Percentiles rank a stretch among this genome's conserved stretches.
phyloP scores from a whole-genome alignment of 352 stramenopile genomes.

The Globisporangium canariense region DNA sequence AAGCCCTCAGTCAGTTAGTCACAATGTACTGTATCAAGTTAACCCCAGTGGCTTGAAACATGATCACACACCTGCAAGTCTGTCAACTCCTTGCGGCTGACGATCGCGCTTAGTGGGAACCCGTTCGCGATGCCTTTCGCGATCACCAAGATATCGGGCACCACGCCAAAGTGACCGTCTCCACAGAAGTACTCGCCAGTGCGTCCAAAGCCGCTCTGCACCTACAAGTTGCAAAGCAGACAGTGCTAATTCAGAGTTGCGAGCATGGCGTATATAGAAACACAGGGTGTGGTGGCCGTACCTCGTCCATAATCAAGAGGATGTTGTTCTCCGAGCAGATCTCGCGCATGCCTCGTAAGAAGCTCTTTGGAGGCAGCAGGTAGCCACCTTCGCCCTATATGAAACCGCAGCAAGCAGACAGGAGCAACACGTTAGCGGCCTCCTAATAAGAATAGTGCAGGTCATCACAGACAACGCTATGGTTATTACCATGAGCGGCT shows the following conservation, averaged over 20 bases:
- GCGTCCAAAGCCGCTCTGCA: conserved; percentile 87
- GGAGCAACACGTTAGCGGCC: too few relatives aligned
- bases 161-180: conserved; percentile 76
- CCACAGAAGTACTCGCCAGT: conserved; percentile 88
- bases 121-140: conserved; percentile 93
- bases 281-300: background rate
- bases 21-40: background rate
- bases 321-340: conserved; percentile 92
- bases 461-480: conserved; percentile 24
- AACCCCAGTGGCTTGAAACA: background rate
- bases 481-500: conserved; percentile 72
- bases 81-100: conserved; percentile 84
- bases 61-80: conserved; percentile 39
- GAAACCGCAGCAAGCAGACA: background rate
- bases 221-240: conserved; percentile 9
- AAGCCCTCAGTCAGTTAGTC: background rate
- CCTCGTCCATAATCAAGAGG: conserved; percentile 90
- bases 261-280: background rate
- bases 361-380: conserved; percentile 85
- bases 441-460: background rate
- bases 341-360: conserved; percentile 87
- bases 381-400: conserved; percentile 88
- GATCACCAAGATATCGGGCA: conserved; percentile 91
- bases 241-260: background rate
- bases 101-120: conserved; percentile 89